Evolutionary conservation across 257 asterid genomes (phyloP).

Genomic region (Capsicum pubescens): DNA sequence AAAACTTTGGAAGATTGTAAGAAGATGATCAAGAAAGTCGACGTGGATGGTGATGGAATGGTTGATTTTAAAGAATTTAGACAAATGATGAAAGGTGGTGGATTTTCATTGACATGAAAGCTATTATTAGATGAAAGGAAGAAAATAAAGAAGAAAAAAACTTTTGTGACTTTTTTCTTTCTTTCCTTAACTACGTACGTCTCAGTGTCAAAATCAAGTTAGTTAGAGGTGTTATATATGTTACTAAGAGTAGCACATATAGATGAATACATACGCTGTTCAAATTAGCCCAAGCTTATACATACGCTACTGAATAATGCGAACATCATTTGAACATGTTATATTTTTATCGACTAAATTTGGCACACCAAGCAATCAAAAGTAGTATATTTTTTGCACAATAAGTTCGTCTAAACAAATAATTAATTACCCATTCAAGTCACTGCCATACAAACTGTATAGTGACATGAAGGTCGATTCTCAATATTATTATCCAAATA

Average conservation of each 20-base stretch:
- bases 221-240: neutral
- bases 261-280: neutral
- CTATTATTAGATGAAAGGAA: neutral
- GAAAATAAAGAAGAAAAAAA: no score
- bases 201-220: neutral
- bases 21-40: conserved; percentile 49
- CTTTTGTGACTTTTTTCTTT: neutral
- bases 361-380: neutral
- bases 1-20: conserved; percentile 48
- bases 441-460: no score
- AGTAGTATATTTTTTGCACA: no score
- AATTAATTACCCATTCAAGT: no score
- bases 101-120: conserved; percentile 32
- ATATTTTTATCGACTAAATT: neutral
- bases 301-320: neutral
- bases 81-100: conserved; percentile 60
- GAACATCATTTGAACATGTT: neutral
- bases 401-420: no score
- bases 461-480: no score
- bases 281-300: neutral
- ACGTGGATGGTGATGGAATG: conserved; percentile 55
- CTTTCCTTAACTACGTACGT: neutral
- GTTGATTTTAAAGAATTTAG: conserved; percentile 49
- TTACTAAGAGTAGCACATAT: no score
- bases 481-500: no score